Evolutionary conservation across 805 yeast species (phyloP).

Genomic region (Ogataea ramenticola): DNA sequence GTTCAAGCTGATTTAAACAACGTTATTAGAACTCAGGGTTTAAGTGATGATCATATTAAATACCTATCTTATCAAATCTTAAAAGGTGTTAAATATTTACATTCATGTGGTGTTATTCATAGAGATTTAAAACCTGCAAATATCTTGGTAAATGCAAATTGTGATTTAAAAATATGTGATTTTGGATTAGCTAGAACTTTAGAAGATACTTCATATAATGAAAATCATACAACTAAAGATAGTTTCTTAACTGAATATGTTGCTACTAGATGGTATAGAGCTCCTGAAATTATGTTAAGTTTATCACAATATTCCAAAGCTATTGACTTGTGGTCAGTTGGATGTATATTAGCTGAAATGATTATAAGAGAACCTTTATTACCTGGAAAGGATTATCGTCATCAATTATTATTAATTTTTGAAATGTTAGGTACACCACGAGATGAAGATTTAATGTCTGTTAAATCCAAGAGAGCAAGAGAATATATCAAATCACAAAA

Average conservation of each 20-base stretch:
- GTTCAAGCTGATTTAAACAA: conserved; percentile 72
- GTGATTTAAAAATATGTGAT: conserved; percentile 74
- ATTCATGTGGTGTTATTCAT: conserved; percentile 67
- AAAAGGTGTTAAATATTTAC: conserved; percentile 64
- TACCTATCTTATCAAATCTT: conserved; percentile 65
- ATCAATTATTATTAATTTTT: conserved; percentile 59
- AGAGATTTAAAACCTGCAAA: conserved; percentile 75
- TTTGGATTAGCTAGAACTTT: conserved; percentile 65
- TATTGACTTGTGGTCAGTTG: conserved; percentile 76
- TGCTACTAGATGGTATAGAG: conserved; percentile 81
- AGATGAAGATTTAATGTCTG: conserved; percentile 65
- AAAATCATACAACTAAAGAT: conserved; percentile 13
- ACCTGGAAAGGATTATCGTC: conserved; percentile 70
- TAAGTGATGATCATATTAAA: conserved; percentile 63
- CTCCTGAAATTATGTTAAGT: conserved; percentile 77
- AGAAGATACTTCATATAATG: conserved; percentile 39
- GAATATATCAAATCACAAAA: conserved; percentile 69
- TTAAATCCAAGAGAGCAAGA: conserved; percentile 67
- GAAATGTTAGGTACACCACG: conserved; percentile 69
- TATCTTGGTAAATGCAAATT: conserved; percentile 55
- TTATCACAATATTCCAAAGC: conserved; percentile 68
- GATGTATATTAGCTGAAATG: conserved; percentile 72
- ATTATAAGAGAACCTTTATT: conserved; percentile 54
- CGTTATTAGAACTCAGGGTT: conserved; percentile 47
- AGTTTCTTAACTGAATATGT: conserved; percentile 67